These are phyloP conservation scores for Alternaria sp. DNA, from an alignment of 2,329 filamentous ascomycete genomes.

Conservation along the genomic window DNA sequence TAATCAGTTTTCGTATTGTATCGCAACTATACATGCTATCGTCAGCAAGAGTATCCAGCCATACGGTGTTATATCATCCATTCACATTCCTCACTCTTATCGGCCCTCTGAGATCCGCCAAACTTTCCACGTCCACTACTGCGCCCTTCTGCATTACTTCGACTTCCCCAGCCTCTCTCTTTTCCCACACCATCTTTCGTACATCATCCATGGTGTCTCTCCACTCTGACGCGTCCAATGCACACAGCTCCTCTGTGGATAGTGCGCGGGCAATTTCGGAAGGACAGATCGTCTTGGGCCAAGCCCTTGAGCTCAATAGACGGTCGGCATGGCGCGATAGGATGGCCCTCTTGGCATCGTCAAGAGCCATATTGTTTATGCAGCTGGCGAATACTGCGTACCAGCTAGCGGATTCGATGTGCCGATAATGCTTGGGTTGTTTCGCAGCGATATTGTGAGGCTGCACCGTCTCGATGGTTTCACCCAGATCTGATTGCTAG, in stretches of 20 bases:
- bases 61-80: background rate
- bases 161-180: conserved; percentile 51
- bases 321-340: conserved; percentile 27
- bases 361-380: conserved; percentile 24
- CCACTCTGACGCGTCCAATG: conserved; percentile 46
- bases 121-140: conserved; percentile 40
- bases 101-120: conserved; percentile 54
- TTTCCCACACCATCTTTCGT: conserved; percentile 51
- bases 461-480: background rate
- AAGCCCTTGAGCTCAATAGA: conserved; percentile 41
- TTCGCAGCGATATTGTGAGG: background rate
- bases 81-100: conserved; percentile 50
- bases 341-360: conserved; percentile 21
- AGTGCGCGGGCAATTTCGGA: conserved; percentile 59
- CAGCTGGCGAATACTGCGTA: background rate
- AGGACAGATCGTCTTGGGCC: conserved; percentile 61
- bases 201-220: conserved; percentile 56
- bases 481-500: conserved; percentile 20
- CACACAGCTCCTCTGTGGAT: conserved; percentile 47
- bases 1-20: conserved; percentile 5
- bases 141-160: conserved; percentile 59
- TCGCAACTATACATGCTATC: conserved; percentile 10
- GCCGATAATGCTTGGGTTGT: background rate
- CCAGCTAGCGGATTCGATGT: background rate
- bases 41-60: background rate